phyloP scores from a whole-genome alignment of 495 filamentous ascomycete species.

The Lineolata rhizophorae region DNA sequence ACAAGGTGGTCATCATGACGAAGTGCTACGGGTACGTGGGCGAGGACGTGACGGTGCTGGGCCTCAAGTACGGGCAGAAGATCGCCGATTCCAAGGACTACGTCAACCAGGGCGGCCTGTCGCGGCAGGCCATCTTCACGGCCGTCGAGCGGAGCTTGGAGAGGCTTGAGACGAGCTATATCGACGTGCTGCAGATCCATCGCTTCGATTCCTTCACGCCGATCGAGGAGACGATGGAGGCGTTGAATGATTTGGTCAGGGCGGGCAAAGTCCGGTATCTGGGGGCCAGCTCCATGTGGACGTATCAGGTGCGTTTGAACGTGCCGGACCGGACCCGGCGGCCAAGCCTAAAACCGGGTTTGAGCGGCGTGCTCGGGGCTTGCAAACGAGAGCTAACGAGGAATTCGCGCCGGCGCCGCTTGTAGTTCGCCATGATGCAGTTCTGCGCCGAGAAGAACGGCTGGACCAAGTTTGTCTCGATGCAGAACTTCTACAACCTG shows the following conservation, averaged over 20 bases:
- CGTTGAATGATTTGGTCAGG: conserved; percentile 18
- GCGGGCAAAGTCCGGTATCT: conserved; percentile 20
- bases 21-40: conserved; percentile 22
- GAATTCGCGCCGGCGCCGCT: too few relatives aligned
- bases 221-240: conserved; percentile 17
- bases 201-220: conserved; percentile 10
- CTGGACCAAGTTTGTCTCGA: conserved; percentile 21
- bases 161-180: conserved; percentile 12
- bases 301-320: too few relatives aligned
- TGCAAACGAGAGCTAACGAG: too few relatives aligned
- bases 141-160: conserved; percentile 10
- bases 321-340: too few relatives aligned
- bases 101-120: conserved; percentile 21
- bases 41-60: conserved; percentile 13
- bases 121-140: conserved; percentile 14
- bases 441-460: conserved; percentile 18
- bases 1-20: conserved; percentile 23
- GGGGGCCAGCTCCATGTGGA: conserved; percentile 18
- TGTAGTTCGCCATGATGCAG: conserved; percentile 18
- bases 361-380: too few relatives aligned
- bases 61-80: neutral
- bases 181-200: conserved; percentile 18
- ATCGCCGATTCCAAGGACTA: conserved; percentile 20
- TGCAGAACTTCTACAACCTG: conserved; percentile 22
- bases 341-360: too few relatives aligned